Percentiles rank a stretch among this genome's conserved stretches.
Conservation (phyloP, 208 protist species). For the Naegleria fowleri region DNA sequence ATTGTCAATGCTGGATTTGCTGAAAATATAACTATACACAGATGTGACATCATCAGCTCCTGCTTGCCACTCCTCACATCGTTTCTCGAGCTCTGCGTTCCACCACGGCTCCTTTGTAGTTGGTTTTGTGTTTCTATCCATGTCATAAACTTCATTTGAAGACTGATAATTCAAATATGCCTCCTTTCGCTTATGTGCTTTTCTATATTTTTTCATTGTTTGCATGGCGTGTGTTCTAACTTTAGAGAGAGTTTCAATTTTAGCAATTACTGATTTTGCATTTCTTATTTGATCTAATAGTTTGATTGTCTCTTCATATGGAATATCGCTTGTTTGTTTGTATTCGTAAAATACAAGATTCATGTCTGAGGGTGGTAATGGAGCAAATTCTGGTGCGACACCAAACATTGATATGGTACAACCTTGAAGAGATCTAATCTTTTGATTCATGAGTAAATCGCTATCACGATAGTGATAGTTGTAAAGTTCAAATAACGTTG, state of each 20-base stretch:
- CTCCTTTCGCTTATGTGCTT: background rate
- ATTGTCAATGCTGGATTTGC: background rate
- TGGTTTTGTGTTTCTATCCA: background rate
- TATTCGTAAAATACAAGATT: background rate
- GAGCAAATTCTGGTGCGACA: background rate
- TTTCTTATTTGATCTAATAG: background rate
- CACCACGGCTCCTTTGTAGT: background rate
- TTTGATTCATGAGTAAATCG: slow-evolving; percentile 12
- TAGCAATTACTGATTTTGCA: background rate
- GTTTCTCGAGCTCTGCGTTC: background rate
- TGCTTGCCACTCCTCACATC: background rate
- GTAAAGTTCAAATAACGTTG: slow-evolving; percentile 7
- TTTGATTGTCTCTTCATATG: background rate
- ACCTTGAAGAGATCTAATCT: background rate
- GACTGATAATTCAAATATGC: background rate
- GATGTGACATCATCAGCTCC: slow-evolving; percentile 12
- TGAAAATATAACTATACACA: slow-evolving; percentile 21
- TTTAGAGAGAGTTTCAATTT: background rate
- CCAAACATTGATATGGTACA: background rate
- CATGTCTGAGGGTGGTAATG: background rate
- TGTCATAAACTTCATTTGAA: background rate
- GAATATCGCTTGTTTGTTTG: background rate
- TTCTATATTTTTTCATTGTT: background rate
- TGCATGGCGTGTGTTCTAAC: background rate
- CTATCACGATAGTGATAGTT: background rate